Evolutionary conservation across 106 monocot species (phyloP), one percentile per base, ranked within the genome.

Genomic region (Dendrobium nobile): DNA sequence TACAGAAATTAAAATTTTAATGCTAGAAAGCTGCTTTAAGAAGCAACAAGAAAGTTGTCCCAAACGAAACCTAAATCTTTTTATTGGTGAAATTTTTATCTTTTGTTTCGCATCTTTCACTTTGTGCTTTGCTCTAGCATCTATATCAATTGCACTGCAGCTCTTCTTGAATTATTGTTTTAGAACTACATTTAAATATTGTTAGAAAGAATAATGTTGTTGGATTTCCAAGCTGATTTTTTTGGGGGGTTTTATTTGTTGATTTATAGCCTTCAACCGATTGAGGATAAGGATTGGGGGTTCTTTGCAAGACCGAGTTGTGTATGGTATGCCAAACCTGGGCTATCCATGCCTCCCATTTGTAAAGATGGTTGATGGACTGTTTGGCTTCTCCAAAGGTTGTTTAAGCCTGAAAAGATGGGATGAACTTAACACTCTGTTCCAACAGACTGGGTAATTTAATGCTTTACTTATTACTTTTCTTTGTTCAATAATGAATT

Each of bases 201-300:
- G 5, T 61, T 19, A n/a, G 8, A 22, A 61, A 61, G 37, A 70
- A 24, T 13, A n/a, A 70, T 70, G 11, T 70, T 77, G 47, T 31
- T 79, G 13, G 47, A 81, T 51, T 58, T 24, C 24, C 61, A 43
- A 51, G 19, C 7, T 67, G 28, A 67, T 58, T 56, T 45, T 33
- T 58, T 54, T 37, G 2, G 37, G 37, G 37, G 37, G 2, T 37
- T 6, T 59, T 61, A 8, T 28, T 61, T 72, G 6, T 4, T 56
- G 7, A 9, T 70, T 37, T 67, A n/a, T 11, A 94, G 94, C 91
- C 10, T 94, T 94, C 77, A 73, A 78, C 41, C 33, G 61, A 2
- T 77, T 94, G 70, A 67, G 93, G 82, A 90, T 97, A 87, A 89
- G 96, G 81, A 80, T 97, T 54, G 96, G 96, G 81, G 96, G 96